Base-by-base conservation (phyloP, 2,329 filamentous ascomycete genomes). In the Chrysoporthe puriensis region DNA sequence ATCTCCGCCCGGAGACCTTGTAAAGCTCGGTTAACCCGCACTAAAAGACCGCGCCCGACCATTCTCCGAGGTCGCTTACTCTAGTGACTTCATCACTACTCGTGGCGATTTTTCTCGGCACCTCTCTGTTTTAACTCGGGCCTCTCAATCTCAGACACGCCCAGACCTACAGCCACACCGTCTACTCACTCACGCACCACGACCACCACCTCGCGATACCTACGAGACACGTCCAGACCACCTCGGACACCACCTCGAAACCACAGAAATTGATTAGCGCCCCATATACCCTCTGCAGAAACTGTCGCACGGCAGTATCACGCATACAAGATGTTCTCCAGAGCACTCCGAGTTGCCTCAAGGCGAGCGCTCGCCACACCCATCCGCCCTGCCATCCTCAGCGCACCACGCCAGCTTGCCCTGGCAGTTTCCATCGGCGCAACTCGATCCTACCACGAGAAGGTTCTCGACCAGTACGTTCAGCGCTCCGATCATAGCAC, bases 391-490 rank as follows among this genome's bases (percentile, higher is more conserved):
- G 73, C 80, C 52, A 72, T 78, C 64, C 70, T 79, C 67, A 71
- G 79, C 66, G 76, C 74, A 48, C 72, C 77, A 63, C 81, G 81
- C 52, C 81, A 82, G 73, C 76, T 81, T 66, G 76, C 81, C 46
- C 81, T 78, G 67, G 77, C 78, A 40, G 75, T 76, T 50, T 73
- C 82, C 60, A 75, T 79, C 71, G 76, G 79, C 62, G 77, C 81
- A 64, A 79, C 77, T 63, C 79, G 84, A 50, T 80, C 79, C 42
- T 86, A 86, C 73, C 84, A 86, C 75, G 84, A 85, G 77, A 85
- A 85, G 77, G 84, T 92, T 72, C 85, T 96, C 72, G 93, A 96
- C 79, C 93, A 95, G 81, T 95, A 95, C 82, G 91, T 87, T 79
- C 11, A 52, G 52, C 46, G 36, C 16, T 13, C 32, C 40, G 7